Conservation (phyloP, 2,329 filamentous ascomycete species). For the Fusarium sp. region DNA sequence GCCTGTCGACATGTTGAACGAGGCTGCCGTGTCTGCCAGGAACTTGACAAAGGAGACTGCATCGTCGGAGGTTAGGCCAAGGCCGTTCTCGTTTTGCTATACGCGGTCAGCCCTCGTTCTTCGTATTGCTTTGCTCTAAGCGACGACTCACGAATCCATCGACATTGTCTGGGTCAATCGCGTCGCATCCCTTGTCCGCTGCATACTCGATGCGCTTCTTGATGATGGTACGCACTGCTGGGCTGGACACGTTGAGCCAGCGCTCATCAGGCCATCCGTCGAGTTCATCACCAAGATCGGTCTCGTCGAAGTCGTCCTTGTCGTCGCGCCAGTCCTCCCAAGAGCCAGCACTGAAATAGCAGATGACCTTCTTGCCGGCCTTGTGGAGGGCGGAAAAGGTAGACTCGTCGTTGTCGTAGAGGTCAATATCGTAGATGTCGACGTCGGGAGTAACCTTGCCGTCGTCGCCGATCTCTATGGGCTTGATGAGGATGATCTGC, state of each 20-base stretch:
- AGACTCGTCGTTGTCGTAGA: constrained; percentile 64
- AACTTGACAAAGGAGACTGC: constrained; percentile 71
- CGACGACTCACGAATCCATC: constrained; percentile 67
- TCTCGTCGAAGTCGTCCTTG: constrained; percentile 61
- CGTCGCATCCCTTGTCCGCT: constrained; percentile 73
- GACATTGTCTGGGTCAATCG: constrained; percentile 78
- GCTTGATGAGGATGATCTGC: constrained; percentile 70
- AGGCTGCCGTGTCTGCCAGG: constrained; percentile 66
- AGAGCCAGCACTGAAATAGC: constrained; percentile 80
- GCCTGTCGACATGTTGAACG: constrained; percentile 69
- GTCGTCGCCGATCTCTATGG: constrained; percentile 57
- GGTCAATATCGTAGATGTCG: constrained; percentile 60
- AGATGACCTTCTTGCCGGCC: constrained; percentile 72
- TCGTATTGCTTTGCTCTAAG: not conserved
- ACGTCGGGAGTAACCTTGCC: constrained; percentile 58
- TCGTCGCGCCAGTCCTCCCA: constrained; percentile 75
- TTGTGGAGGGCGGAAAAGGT: constrained; percentile 68
- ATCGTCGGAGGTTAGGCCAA: constrained; percentile 68
- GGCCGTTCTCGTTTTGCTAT: constrained; percentile 70
- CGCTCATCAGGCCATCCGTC: constrained; percentile 75
- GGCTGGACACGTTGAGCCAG: constrained; percentile 72
- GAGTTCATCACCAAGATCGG: constrained; percentile 69
- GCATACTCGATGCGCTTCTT: constrained; percentile 69
- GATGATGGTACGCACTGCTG: constrained; percentile 74
- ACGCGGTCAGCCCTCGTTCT: constrained; percentile 27